Conservation (phyloP, 495 filamentous ascomycete genomes). For the Durotheca rogersii region DNA sequence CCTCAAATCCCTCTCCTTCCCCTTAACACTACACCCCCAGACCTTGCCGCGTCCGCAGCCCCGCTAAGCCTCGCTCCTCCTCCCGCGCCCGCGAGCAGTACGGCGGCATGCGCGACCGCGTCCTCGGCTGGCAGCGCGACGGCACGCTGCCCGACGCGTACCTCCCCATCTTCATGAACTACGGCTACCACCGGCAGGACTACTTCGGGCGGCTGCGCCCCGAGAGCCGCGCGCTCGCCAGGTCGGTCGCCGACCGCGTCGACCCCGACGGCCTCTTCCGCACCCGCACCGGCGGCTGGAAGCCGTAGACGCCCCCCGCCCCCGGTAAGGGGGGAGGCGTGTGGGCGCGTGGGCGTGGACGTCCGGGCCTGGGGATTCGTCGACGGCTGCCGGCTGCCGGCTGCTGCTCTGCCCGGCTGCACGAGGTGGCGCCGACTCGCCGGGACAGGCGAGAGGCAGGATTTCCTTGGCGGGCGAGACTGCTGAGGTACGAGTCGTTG, state of each 20-base stretch:
- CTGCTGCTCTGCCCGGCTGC: no score
- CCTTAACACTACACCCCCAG: no score
- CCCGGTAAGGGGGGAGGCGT: background rate
- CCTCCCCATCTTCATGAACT: slow-evolving; percentile 58
- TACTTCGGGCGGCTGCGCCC: slow-evolving; percentile 54
- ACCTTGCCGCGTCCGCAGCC: no score
- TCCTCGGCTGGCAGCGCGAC: slow-evolving; percentile 42
- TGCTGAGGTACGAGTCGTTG: no score
- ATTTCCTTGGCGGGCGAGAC: no score
- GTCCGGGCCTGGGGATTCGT: background rate
- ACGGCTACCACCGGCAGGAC: slow-evolving; percentile 54
- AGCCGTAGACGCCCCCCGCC: slow-evolving; percentile 20
- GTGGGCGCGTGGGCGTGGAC: no score
- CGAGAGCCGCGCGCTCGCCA: slow-evolving; percentile 43
- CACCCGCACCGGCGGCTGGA: slow-evolving; percentile 51
- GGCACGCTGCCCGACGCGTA: slow-evolving; percentile 53
- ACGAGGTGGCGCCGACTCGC: no score
- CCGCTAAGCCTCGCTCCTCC: no score
- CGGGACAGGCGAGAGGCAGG: no score
- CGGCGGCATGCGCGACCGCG: slow-evolving; percentile 29
- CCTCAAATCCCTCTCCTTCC: no score
- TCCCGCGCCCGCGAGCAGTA: no score
- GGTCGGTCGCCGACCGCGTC: slow-evolving; percentile 43
- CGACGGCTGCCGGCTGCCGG: no score
- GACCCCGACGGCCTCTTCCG: slow-evolving; percentile 57